These are phyloP conservation scores for Neurospora hispaniola DNA, from an alignment of 495 filamentous ascomycete genomes.

Conservation along the genomic window DNA sequence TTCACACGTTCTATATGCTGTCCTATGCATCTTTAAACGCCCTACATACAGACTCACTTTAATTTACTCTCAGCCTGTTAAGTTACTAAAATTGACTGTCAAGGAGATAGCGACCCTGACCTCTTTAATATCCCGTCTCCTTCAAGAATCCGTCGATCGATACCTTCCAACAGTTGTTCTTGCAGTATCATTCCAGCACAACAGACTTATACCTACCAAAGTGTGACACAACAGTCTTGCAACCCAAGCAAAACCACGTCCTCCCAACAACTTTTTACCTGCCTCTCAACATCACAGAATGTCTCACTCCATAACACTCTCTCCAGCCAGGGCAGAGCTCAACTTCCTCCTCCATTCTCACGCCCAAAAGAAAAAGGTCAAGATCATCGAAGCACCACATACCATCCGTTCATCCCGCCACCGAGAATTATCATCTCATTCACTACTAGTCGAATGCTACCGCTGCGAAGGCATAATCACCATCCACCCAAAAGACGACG, in stretches of 20 bases:
- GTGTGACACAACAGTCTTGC: background rate
- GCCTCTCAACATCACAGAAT: background rate
- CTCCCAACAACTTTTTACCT: too few relatives aligned
- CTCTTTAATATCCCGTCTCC: too few relatives aligned
- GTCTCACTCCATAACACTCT: background rate
- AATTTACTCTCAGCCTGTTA: too few relatives aligned
- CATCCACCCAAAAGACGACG: background rate
- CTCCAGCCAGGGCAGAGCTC: background rate
- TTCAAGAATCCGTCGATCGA: too few relatives aligned
- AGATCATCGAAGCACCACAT: background rate
- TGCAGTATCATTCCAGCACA: background rate
- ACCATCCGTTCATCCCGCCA: background rate
- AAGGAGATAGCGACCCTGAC: too few relatives aligned
- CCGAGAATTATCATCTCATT: background rate
- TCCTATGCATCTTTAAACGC: too few relatives aligned
- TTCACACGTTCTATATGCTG: too few relatives aligned
- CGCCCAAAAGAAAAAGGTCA: background rate
- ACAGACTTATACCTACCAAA: background rate
- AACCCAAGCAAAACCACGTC: too few relatives aligned
- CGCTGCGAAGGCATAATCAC: background rate
- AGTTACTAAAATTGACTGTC: too few relatives aligned
- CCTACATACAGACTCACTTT: too few relatives aligned
- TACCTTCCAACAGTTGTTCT: background rate
- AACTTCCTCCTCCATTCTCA: background rate
- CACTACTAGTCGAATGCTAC: background rate